Evolutionary conservation across 192 early-diverging fungal species (phyloP), one percentile per base, ranked within the genome.

Genomic region (Mortierella antarctica): DNA sequence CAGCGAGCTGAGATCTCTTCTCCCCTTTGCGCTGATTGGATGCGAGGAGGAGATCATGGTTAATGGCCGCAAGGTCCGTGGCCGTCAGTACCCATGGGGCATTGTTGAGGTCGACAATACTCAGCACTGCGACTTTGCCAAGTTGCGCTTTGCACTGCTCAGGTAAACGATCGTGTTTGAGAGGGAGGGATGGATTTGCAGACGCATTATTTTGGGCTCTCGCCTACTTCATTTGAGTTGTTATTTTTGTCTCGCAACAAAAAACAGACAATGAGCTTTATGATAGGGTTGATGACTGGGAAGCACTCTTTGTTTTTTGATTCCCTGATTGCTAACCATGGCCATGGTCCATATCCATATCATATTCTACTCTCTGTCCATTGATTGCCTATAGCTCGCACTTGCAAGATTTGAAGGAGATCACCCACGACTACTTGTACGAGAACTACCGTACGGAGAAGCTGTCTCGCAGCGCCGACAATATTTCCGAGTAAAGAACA

Each of bases 21-120:
- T 99, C 72, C 98, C 98, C 42, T 99, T 99, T 80, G 92, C 96
- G 0, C 90, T 98, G 15, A 96, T 99, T 69, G 98, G 96, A 39
- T 95, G 96, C 79, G 98, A 99, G 70, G 90, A 95, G 69, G 92
- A 97, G 61, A 85, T 93, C 54, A 88, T 89, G 42, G 93, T 95
- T 49, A 92, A 92, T 53, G 97, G 97, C 20, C 91, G 96, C 54
- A 90, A 92, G 53, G 94, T 98, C 61, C 95, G 98, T 62, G 98
- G 95, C 48, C 86, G 98, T 61, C 89, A 86, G 63, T 99, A 99
- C 83, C 93, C 96, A 17, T 99, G 98, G 98, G 98, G 98, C 73
- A 87, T 89, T 40, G 97, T 99, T 31, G 93, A 98, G 85, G 95
- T 99, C 46, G 98, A 99, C 75, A 98, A 98, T 82, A 92, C 93